Evolutionary conservation across 768 basidiomycete species (phyloP), one percentile per base, ranked within the genome.

Genomic region (Cystobasidium onofrii): DNA sequence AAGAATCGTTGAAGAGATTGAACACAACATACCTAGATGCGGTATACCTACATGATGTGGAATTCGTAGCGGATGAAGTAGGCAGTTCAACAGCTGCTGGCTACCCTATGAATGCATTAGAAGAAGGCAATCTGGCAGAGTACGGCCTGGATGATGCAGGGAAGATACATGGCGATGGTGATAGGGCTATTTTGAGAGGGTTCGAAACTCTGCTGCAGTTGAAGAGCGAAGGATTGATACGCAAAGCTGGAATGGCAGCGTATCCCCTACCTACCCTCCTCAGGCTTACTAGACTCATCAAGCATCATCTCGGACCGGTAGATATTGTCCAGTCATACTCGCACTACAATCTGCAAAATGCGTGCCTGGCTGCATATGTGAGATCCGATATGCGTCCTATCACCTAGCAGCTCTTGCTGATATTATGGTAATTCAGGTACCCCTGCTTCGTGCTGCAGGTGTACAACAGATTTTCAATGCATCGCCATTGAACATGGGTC

Each of bases 401-500:
- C n/a, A n/a, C n/a, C 4, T 34, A 7, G 39, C 39, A 39, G 39
- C 36, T 17, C 25, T n/a, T 43, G n/a, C 83, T 92, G 36, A 81
- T 83, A 15, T 91, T 87, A 78, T 83, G 84, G 27, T 27, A 20
- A 23, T 18, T 17, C 31, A 43, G 57, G 29, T 34, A 25, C 70
- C 55, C 6, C 18, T 61, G 17, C 60, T 43, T 18, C 55, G 55
- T 23, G 20, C 29, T 27, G 90, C 90, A 0, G 82, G 85, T 63
- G 85, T 94, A 54, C 79, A 81, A 70, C 89, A 90, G 70, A 83
- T 94, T 33, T 66, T 92, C 64, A 83, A 88, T 1, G 92, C 92
- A 0, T 91, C 91, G 1, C 92, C 92, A 9, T 83, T 94, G 65
- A 88, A 86, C 79, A 93, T 93, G 91, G 88, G 88, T 0, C 85